Conservation (phyloP, 2,329 filamentous ascomycete species). For the Clarireedia homoeocarpa region DNA sequence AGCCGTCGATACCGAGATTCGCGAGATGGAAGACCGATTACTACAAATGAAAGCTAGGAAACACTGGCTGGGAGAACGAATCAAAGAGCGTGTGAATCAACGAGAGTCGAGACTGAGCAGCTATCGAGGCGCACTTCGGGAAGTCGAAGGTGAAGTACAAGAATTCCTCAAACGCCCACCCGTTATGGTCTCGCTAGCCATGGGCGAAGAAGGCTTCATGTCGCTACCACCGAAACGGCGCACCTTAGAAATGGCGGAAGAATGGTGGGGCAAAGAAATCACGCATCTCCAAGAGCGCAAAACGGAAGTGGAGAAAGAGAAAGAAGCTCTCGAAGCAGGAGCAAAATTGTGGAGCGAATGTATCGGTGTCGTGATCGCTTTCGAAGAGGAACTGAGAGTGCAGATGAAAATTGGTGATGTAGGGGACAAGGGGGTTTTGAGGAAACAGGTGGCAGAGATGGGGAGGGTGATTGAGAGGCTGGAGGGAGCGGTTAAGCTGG, state of each 20-base stretch:
- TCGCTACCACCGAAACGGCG: constrained; percentile 55
- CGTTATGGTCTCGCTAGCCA: constrained; percentile 17
- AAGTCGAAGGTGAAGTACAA: constrained; percentile 56
- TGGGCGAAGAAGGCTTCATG: constrained; percentile 40
- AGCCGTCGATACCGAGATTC: constrained; percentile 54
- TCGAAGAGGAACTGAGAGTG: constrained; percentile 55
- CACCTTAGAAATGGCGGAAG: constrained; percentile 61
- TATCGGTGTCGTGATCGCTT: constrained; percentile 50
- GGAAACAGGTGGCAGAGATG: constrained; percentile 47
- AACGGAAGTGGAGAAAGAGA: constrained; percentile 51
- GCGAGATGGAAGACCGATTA: constrained; percentile 56
- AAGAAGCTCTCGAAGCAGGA: constrained; percentile 59
- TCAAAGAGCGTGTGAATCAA: constrained; percentile 55
- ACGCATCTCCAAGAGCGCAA: constrained; percentile 46
- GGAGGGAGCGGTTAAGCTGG: constrained; percentile 43
- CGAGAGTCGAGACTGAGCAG: constrained; percentile 65
- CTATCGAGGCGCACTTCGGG: constrained; percentile 57
- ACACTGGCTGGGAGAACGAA: constrained; percentile 49
- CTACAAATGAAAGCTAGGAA: constrained; percentile 52
- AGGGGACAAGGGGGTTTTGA: constrained; percentile 34
- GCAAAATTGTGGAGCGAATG: constrained; percentile 58
- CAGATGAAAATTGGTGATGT: constrained; percentile 39
- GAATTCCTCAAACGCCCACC: constrained; percentile 52
- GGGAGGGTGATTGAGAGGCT: constrained; percentile 46
- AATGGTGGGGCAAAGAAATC: constrained; percentile 63